Evolutionary conservation across 495 filamentous ascomycete species (phyloP).

Genomic region (Lophiostoma macrostomum): DNA sequence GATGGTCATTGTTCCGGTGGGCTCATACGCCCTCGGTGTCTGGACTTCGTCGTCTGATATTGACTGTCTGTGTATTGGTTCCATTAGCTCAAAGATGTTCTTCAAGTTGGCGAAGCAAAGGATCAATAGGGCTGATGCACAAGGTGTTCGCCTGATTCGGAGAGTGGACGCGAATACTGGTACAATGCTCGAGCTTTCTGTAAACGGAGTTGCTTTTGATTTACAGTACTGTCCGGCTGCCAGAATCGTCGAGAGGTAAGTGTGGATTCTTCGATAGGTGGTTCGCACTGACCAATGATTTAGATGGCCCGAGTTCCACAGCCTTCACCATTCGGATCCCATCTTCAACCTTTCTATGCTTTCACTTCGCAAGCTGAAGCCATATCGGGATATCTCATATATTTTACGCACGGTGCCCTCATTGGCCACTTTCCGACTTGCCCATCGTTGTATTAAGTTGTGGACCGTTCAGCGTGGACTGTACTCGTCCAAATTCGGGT

Average conservation of each 20-base stretch:
- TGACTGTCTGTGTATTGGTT: slow-evolving; percentile 57
- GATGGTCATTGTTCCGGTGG: slow-evolving; percentile 54
- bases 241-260: slow-evolving; percentile 43
- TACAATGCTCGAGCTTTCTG: slow-evolving; percentile 55
- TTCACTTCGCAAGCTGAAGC: slow-evolving; percentile 54
- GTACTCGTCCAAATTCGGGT: slow-evolving; percentile 57
- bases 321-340: slow-evolving; percentile 38
- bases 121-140: slow-evolving; percentile 43
- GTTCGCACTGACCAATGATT: slow-evolving; percentile 4
- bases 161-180: slow-evolving; percentile 51
- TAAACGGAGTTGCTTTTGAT: slow-evolving; percentile 51
- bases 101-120: slow-evolving; percentile 52
- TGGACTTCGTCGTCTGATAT: slow-evolving; percentile 56
- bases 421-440: slow-evolving; percentile 48
- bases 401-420: slow-evolving; percentile 53
- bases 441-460: slow-evolving; percentile 51
- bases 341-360: slow-evolving; percentile 49
- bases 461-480: slow-evolving; percentile 57
- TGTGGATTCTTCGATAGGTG: slow-evolving; percentile 2
- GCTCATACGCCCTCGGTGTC: slow-evolving; percentile 57
- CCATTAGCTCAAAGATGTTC: slow-evolving; percentile 53
- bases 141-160: slow-evolving; percentile 50
- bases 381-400: slow-evolving; percentile 53
- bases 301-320: slow-evolving; percentile 39
- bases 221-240: slow-evolving; percentile 59